Base-by-base conservation (phyloP, 805 yeast species). In the Saturnispora galanensis region DNA sequence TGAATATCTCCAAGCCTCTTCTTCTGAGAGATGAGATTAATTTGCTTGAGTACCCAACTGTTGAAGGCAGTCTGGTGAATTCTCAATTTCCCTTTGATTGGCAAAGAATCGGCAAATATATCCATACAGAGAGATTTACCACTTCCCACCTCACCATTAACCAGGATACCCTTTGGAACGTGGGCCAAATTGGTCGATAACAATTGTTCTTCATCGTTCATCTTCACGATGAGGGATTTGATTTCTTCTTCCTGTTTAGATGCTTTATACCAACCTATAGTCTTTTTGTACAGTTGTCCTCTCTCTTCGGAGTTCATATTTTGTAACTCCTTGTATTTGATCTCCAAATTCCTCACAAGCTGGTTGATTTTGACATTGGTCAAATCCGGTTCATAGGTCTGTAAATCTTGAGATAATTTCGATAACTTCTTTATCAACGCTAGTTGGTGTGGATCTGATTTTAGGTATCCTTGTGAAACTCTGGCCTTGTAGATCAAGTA, bases 71-170 rank as follows among this genome's bases (percentile, higher is more conserved):
- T 75, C 55, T 78, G 82, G 56, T 82, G 89, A 78, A 85, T 79
- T 45, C 89, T 64, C 62, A 75, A 69, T 51, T 82, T 82, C 1
- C 80, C 72, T 18, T 66, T 64, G 48, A 77, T 76, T 0, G 88
- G 89, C 28, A 82, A 63, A 1, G 81, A 69, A 39, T 67, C 66
- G 1, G 87, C 86, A 62, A 82, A 81, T 16, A 82, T 73, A 52
- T 81, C 87, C 75, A 82, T 74, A 40, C 82, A 58, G 81, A 82
- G 74, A 1, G 85, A 76, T 55, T 82, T 82, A 1, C 89, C 89
- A 51, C 84, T 77, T 0, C 89, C 89, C 4, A 78, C 84, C 47
- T 74, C 83, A 3, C 84, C 84, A 58, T 76, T 77, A 5, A 79
- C 58, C 38, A 79, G 56, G 5, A 82, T 60, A 0, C 89, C 89